Percentiles rank a stretch among this genome's conserved stretches.
These are phyloP conservation scores for Casuarina cunninghamiana DNA, from an alignment of 306 rosid genomes.

Conservation along the genomic window DNA sequence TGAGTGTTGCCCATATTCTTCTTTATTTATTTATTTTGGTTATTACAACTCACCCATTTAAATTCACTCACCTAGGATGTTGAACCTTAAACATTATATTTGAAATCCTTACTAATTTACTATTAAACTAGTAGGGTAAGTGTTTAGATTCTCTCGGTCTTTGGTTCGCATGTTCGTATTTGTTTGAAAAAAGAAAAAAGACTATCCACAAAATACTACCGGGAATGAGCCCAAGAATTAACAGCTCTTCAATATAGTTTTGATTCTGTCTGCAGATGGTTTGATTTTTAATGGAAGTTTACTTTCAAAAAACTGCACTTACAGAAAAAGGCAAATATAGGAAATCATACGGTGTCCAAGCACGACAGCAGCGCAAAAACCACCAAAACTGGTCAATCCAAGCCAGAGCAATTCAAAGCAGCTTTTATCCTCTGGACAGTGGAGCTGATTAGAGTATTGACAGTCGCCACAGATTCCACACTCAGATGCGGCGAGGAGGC, in stretches of 20 bases:
- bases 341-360: background rate
- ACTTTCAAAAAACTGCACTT: background rate
- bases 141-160: too few species aligned
- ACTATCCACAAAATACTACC: too few species aligned
- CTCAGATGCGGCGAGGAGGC: conserved; percentile 13
- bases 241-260: background rate
- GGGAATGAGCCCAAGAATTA: background rate
- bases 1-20: too few species aligned
- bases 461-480: conserved; percentile 34
- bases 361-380: background rate
- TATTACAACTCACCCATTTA: too few species aligned
- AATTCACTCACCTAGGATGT: too few species aligned
- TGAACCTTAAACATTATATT: too few species aligned
- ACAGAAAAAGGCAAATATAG: background rate
- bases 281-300: background rate
- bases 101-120: too few species aligned
- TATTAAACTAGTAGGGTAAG: too few species aligned
- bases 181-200: too few species aligned
- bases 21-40: too few species aligned
- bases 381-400: conserved; percentile 17
- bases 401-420: conserved; percentile 40
- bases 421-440: conserved; percentile 46
- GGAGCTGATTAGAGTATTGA: conserved; percentile 41
- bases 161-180: too few species aligned
- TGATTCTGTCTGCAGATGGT: background rate